These are phyloP conservation scores for Arthrobotrys iridis DNA, from an alignment of 2,329 filamentous ascomycete genomes.

Conservation along the genomic window DNA sequence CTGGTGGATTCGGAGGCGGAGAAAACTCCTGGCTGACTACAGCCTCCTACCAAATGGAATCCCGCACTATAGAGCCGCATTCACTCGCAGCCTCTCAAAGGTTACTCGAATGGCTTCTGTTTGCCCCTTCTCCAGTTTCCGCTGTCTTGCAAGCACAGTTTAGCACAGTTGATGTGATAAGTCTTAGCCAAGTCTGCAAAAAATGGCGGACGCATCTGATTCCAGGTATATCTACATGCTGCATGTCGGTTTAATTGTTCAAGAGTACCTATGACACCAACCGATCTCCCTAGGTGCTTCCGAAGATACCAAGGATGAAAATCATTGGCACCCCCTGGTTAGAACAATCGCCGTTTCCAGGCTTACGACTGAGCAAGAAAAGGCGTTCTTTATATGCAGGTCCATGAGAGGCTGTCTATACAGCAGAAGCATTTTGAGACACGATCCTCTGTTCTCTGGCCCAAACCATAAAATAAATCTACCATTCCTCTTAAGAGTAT, in stretches of 20 bases:
- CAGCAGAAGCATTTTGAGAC: not conserved
- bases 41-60: no score
- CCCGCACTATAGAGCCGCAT: not conserved
- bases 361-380: not conserved
- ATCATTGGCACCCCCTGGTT: not conserved
- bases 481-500: not conserved
- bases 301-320: not conserved
- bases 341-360: not conserved
- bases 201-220: slow-evolving; percentile 1
- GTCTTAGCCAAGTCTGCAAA: not conserved
- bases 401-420: not conserved
- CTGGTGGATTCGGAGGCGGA: no score
- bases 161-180: not conserved
- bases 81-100: not conserved
- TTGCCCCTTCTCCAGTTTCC: not conserved
- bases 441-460: not conserved
- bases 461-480: not conserved
- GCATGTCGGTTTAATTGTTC: no score
- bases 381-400: not conserved
- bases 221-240: not conserved
- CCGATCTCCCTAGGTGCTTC: not conserved
- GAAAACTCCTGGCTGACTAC: no score
- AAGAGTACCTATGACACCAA: not conserved
- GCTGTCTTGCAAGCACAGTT: not conserved
- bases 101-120: slow-evolving; percentile 8